These are phyloP conservation scores for Annona squamosa DNA, from an alignment of 164 flowering plant species.

Conservation along the genomic window DNA sequence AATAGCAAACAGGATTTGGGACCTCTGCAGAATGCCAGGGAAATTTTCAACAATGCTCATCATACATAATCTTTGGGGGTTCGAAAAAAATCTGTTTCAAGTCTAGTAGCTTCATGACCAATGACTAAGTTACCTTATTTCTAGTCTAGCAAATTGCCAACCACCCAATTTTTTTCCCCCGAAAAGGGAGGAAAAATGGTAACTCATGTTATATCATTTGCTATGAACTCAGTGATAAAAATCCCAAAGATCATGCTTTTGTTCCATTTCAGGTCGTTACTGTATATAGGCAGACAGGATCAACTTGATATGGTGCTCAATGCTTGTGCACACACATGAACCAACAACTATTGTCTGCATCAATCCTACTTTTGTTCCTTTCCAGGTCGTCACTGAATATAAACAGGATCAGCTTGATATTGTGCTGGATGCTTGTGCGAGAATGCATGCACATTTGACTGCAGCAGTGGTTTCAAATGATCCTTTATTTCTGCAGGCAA, in stretches of 20 bases:
- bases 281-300: slow-evolving; percentile 46
- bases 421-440: slow-evolving; percentile 80
- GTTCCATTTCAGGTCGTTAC: slow-evolving; percentile 59
- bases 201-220: background rate
- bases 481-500: slow-evolving; percentile 75
- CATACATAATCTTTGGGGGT: too few species aligned
- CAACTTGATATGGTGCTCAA: slow-evolving; percentile 74
- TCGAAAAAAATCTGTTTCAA: too few species aligned
- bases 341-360: background rate
- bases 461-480: slow-evolving; percentile 98
- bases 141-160: too few species aligned
- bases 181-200: too few species aligned
- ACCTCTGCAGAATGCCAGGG: too few species aligned
- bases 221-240: background rate
- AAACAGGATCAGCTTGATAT: slow-evolving; percentile 61
- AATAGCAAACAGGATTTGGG: too few species aligned
- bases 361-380: slow-evolving; percentile 8
- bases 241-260: background rate
- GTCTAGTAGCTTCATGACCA: too few species aligned
- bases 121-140: too few species aligned
- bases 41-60: too few species aligned
- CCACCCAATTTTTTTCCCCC: too few species aligned
- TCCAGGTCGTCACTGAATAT: slow-evolving; percentile 76
- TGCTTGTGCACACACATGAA: slow-evolving; percentile 41
- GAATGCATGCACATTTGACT: slow-evolving; percentile 95